phyloP scores from a whole-genome alignment of 1,284 basidiomycete genomes.

The Cryptococcus jaspeensis region DNA sequence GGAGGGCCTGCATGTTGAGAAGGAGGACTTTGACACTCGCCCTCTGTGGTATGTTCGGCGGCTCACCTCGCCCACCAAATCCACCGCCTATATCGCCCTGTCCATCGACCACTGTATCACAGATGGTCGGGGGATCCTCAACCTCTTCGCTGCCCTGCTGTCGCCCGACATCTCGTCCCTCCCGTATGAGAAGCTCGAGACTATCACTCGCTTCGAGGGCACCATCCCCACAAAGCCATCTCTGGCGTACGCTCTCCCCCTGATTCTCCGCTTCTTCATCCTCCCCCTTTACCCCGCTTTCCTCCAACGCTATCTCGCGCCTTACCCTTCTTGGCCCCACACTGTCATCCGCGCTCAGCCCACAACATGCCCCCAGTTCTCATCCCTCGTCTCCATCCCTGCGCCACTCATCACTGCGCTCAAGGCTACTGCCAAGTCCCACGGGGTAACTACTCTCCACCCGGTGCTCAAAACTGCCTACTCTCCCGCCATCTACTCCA shows the following conservation, averaged over 20 bases:
- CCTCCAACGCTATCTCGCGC: conserved; percentile 24
- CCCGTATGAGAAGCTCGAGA: conserved; percentile 15
- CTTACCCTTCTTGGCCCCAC: conserved; percentile 29
- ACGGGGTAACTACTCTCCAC: conserved; percentile 37
- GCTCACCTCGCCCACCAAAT: not conserved
- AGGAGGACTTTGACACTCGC: not conserved
- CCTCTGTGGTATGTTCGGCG: conserved; percentile 17
- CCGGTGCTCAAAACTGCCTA: conserved; percentile 33
- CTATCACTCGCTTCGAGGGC: conserved; percentile 22
- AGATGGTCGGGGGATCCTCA: conserved; percentile 24
- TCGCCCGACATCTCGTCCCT: conserved; percentile 13
- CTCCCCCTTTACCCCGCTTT: conserved; percentile 35
- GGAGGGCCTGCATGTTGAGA: not conserved
- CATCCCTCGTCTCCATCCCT: conserved; percentile 20
- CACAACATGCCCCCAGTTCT: conserved; percentile 2
- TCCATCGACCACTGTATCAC: conserved; percentile 7
- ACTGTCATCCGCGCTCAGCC: conserved; percentile 9
- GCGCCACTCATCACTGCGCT: conserved; percentile 14
- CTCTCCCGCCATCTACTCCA: conserved; percentile 29
- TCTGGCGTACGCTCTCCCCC: not conserved
- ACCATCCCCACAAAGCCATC: conserved; percentile 25
- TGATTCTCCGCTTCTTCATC: conserved; percentile 33
- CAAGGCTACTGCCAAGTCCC: conserved; percentile 18
- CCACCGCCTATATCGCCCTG: conserved; percentile 8
- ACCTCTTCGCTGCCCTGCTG: conserved; percentile 20